phyloP scores from a whole-genome alignment of 257 asterid species.

The Jasminum sambac region DNA sequence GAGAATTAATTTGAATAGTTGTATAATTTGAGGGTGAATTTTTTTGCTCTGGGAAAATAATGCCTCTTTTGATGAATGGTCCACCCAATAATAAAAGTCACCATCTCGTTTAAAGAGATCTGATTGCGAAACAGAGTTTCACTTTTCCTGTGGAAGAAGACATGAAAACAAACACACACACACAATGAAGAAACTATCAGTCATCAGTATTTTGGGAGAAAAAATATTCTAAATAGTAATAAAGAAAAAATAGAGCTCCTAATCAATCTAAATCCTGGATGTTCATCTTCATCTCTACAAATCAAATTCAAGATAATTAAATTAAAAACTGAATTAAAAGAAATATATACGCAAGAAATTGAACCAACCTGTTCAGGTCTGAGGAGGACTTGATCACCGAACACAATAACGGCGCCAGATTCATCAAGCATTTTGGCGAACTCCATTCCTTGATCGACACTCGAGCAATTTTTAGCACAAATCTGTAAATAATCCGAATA shows the following conservation, averaged over 20 bases:
- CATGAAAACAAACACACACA: constrained; percentile 52
- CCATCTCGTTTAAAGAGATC: constrained; percentile 67
- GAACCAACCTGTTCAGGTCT: constrained; percentile 73
- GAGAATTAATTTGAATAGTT: neutral
- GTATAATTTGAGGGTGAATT: constrained; percentile 16
- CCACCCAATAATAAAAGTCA: constrained; percentile 59
- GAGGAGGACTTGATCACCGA: constrained; percentile 74
- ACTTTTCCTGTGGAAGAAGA: constrained; percentile 77
- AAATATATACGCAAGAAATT: neutral
- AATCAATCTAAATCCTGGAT: neutral
- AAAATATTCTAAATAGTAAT: neutral
- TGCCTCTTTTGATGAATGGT: constrained; percentile 45
- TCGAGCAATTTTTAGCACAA: constrained; percentile 49
- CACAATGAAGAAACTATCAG: constrained; percentile 53
- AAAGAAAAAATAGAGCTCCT: no score
- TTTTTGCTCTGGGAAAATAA: constrained; percentile 29
- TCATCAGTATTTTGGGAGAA: constrained; percentile 45
- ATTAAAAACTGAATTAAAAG: neutral
- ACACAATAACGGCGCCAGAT: constrained; percentile 71
- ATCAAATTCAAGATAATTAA: neutral
- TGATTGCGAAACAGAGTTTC: constrained; percentile 58
- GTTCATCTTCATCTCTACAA: neutral
- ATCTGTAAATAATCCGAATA: constrained; percentile 51
- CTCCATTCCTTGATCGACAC: constrained; percentile 47
- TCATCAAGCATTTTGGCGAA: constrained; percentile 69